Conservation (phyloP, 1,284 basidiomycete species). For the Pseudozyma hubeiensis region DNA sequence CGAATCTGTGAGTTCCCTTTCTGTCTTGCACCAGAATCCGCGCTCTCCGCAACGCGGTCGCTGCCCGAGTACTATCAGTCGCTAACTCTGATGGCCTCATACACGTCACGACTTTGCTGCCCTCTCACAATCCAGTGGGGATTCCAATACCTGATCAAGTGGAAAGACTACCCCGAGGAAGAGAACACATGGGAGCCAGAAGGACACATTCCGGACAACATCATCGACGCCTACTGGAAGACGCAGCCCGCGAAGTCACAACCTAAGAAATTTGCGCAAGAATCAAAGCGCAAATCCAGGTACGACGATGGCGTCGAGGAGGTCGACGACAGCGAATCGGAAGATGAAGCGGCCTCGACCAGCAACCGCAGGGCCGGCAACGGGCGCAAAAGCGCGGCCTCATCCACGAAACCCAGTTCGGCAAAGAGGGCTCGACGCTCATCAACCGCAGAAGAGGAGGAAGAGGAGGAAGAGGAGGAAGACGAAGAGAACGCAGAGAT, state of each 20-base stretch:
- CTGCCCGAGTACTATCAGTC: too few relatives aligned
- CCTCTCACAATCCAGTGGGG: slow-evolving; percentile 16
- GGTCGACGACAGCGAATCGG: slow-evolving; percentile 3
- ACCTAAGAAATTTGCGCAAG: slow-evolving; percentile 34
- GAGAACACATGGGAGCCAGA: slow-evolving; percentile 58
- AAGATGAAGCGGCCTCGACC: neutral
- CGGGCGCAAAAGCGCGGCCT: neutral
- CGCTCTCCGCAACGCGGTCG: neutral
- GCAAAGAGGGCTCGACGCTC: slow-evolving; percentile 19
- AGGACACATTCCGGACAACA: slow-evolving; percentile 12
- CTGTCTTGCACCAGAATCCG: neutral
- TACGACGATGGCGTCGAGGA: slow-evolving; percentile 17
- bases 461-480: slow-evolving; percentile 7
- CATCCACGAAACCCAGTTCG: slow-evolving; percentile 8
- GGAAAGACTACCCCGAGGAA: slow-evolving; percentile 45
- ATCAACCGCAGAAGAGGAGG: slow-evolving; percentile 6
- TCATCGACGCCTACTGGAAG: slow-evolving; percentile 51
- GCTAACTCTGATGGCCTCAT: too few relatives aligned
- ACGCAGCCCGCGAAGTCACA: slow-evolving; percentile 45
- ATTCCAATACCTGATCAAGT: slow-evolving; percentile 50
- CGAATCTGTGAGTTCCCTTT: slow-evolving; percentile 18
- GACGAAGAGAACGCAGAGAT: neutral
- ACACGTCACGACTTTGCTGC: neutral
- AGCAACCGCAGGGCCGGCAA: slow-evolving; percentile 14
- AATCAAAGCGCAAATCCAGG: slow-evolving; percentile 18